Conservation (phyloP, 2,329 filamentous ascomycete genomes). For the Blumeria hordei region DNA sequence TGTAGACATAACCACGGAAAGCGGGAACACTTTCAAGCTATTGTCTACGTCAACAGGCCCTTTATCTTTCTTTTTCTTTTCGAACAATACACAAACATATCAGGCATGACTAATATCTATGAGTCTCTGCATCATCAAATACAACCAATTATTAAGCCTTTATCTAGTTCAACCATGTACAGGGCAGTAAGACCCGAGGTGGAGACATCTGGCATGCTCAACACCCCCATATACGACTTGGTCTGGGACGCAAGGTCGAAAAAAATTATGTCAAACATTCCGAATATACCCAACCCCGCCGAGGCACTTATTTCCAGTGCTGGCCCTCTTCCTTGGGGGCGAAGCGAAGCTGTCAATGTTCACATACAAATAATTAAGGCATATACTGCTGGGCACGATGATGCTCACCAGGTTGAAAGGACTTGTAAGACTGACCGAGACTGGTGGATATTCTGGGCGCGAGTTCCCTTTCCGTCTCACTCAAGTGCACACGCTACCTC, state of each 20-base stretch:
- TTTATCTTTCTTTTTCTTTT: constrained; percentile 64
- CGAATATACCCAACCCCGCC: constrained; percentile 33
- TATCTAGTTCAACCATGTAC: constrained; percentile 31
- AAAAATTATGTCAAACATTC: constrained; percentile 37
- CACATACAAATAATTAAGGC: constrained; percentile 38
- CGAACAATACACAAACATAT: constrained; percentile 30
- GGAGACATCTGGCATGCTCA: constrained; percentile 5
- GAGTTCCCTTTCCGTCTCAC: constrained; percentile 20
- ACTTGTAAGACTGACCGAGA: constrained; percentile 41
- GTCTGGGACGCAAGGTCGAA: constrained; percentile 33
- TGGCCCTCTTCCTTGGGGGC: constrained; percentile 24
- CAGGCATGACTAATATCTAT: constrained; percentile 31
- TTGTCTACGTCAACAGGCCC: constrained; percentile 49
- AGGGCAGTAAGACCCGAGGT: constrained; percentile 25
- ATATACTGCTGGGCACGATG: constrained; percentile 22
- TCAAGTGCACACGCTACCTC: neutral
- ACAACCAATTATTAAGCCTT: constrained; percentile 29
- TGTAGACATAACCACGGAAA: constrained; percentile 25
- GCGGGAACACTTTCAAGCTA: constrained; percentile 24
- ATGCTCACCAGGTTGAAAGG: constrained; percentile 26
- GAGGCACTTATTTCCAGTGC: constrained; percentile 9
- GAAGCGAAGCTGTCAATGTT: constrained; percentile 37
- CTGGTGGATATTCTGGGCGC: constrained; percentile 47
- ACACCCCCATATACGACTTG: constrained; percentile 30
- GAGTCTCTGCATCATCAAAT: constrained; percentile 36